Base-by-base conservation (phyloP, 2,329 filamentous ascomycete species). In the Alternaria brassicae region DNA sequence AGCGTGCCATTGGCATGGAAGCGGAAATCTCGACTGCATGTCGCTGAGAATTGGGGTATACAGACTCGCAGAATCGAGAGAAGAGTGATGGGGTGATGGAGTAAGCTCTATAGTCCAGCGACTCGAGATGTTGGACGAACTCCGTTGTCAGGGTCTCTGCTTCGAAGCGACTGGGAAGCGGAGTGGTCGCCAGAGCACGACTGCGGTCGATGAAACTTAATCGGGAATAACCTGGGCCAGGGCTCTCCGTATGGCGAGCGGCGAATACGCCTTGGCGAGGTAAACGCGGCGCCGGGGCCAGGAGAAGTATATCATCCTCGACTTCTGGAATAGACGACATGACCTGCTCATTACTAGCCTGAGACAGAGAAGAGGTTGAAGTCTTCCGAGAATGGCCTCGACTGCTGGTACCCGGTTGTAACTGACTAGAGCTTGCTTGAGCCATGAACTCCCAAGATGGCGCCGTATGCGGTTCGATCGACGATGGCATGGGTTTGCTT, bases 381-480 rank as follows among this genome's bases (percentile, higher is more conserved):
- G 75, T 76, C 25, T 66, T 64, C 27, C 73, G 63, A 1, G 75
- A 77, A 21, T 71, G 63, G 9, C 64, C 67, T 40, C 59, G 59
- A 40, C 70, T 71, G 19, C 65, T 64, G 3, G 61, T 59, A 2
- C 56, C 61, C 3, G 71, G 71, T 40, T 68, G 72, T 39, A 73
- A 62, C 9, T 69, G 69, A n/a, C 52, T 55, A 7, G 63, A 47
- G 34, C 47, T 59, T 12, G 61, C 63, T 53, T 71, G 72, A 4
- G 72, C 68, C 67, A 77, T 72, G 48, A 77, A 76, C 37, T 77
- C 74, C 75, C 75, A 77, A 6, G 72, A 75, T 3, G 71, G 68
- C 13, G 70, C 70, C 1, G 69, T 70, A 42, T 75, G 73, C n/a
- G 72, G 70, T 40, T 71, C 66, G 28, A 67, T 58, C 8, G 72